A percentile compares a stretch with the other conserved stretches of the same genome.
These are phyloP conservation scores for Neoboletus subvelutipes DNA, from an alignment of 768 basidiomycete genomes.

Conservation along the genomic window DNA sequence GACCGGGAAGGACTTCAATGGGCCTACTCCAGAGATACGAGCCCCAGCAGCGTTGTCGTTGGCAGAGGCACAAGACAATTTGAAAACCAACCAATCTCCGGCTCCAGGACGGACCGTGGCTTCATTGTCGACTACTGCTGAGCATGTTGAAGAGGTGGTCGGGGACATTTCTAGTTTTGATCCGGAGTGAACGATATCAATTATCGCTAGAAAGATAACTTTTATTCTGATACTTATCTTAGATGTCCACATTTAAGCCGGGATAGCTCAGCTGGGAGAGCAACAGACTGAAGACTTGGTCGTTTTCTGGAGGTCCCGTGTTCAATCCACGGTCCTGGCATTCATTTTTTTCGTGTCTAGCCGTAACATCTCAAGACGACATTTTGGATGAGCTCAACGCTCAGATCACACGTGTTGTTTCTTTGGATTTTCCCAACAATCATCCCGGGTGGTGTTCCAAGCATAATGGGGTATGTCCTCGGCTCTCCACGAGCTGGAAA, in stretches of 20 bases:
- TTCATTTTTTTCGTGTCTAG: conserved; percentile 14
- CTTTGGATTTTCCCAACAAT: neutral
- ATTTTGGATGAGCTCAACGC: neutral
- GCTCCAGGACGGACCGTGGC: conserved; percentile 20
- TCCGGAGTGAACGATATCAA: conserved; percentile 11
- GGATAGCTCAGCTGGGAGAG: conserved; percentile 76
- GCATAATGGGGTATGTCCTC: neutral
- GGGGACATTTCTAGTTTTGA: conserved; percentile 31
- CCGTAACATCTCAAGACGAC: neutral
- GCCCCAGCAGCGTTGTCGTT: conserved; percentile 39
- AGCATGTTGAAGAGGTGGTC: conserved; percentile 28
- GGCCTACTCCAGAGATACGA: conserved; percentile 70
- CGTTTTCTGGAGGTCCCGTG: conserved; percentile 52
- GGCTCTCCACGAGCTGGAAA: neutral
- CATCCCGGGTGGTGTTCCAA: neutral
- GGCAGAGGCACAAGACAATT: conserved; percentile 21
- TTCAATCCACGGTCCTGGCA: conserved; percentile 59
- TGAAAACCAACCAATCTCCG: neutral
- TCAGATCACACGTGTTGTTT: neutral
- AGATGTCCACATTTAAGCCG: conserved; percentile 32
- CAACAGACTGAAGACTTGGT: conserved; percentile 60
- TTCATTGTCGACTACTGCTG: conserved; percentile 37
- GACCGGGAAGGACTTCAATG: conserved; percentile 86
- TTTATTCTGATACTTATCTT: neutral
- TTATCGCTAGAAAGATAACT: neutral